Conservation (phyloP, 257 asterid genomes). For the Primulina tabacum region DNA sequence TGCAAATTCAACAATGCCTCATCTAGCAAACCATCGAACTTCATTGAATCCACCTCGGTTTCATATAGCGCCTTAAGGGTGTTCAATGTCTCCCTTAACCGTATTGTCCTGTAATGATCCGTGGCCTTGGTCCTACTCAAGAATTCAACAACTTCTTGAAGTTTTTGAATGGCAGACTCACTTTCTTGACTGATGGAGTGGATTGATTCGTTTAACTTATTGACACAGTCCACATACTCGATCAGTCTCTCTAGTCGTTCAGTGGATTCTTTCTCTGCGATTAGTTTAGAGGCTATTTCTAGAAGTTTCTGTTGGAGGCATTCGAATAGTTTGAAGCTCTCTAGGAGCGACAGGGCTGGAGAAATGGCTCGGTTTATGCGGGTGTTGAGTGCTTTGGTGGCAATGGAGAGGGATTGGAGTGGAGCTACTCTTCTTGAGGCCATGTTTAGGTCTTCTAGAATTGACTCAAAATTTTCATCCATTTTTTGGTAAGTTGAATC, state of each 20-base stretch:
- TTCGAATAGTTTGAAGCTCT: constrained; percentile 60
- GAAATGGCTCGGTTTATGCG: constrained; percentile 68
- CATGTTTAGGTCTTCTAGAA: constrained; percentile 36
- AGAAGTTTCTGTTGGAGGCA: constrained; percentile 56
- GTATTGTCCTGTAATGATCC: constrained; percentile 54
- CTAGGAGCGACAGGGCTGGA: constrained; percentile 63
- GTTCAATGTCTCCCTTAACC: constrained; percentile 58
- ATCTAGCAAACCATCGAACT: constrained; percentile 69
- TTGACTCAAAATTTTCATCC: constrained; percentile 33
- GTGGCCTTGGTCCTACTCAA: constrained; percentile 85
- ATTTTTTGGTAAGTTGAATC: constrained; percentile 39
- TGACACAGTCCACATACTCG: constrained; percentile 60
- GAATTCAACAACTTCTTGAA: constrained; percentile 85
- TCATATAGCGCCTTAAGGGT: constrained; percentile 66
- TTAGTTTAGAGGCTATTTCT: constrained; percentile 34
- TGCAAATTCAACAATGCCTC: constrained; percentile 78
- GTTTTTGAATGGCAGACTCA: constrained; percentile 68
- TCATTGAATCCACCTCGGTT: constrained; percentile 71
- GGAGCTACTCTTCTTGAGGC: constrained; percentile 63
- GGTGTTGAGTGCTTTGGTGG: constrained; percentile 66
- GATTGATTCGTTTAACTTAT: constrained; percentile 43
- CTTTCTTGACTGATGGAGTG: constrained; percentile 48
- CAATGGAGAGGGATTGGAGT: constrained; percentile 68
- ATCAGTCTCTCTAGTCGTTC: constrained; percentile 46
- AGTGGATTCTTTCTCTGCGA: constrained; percentile 35